Evolutionary conservation across 306 rosid genomes (phyloP).

Genomic region (Prunus campanulata): DNA sequence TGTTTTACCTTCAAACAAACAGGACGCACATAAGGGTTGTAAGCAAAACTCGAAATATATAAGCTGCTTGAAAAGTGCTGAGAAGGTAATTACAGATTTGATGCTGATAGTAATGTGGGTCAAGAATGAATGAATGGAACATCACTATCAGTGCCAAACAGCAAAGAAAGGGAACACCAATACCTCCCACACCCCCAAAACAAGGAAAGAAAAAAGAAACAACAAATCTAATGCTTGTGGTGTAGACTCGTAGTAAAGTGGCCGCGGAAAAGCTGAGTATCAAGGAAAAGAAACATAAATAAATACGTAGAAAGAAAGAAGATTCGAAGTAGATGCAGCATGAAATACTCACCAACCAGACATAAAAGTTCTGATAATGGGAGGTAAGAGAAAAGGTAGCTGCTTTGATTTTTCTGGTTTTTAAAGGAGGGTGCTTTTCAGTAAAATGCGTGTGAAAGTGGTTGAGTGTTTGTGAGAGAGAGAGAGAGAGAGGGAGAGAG

Average conservation of each 20-base stretch:
- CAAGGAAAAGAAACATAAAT: neutral
- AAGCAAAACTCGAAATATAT: conserved; percentile 18
- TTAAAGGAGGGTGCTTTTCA: conserved; percentile 13
- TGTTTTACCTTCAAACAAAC: conserved; percentile 17
- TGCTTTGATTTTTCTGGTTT: conserved; percentile 2
- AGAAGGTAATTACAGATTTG: conserved; percentile 19
- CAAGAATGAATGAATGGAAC: conserved; percentile 2
- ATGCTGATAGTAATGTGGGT: conserved; percentile 26
- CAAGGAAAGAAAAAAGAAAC: neutral
- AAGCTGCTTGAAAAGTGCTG: conserved; percentile 19
- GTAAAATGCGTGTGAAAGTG: conserved; percentile 3
- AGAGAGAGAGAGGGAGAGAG: conserved; percentile 1
- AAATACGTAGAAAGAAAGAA: conserved; percentile 13
- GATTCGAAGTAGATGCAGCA: conserved; percentile 33
- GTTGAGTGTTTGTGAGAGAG: neutral
- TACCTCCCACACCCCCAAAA: neutral
- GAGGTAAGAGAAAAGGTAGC: conserved; percentile 3
- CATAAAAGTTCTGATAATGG: conserved; percentile 5
- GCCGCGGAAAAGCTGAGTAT: neutral
- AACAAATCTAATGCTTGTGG: neutral
- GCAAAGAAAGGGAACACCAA: neutral
- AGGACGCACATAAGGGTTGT: conserved; percentile 11
- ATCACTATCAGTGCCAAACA: conserved; percentile 24
- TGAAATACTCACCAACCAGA: neutral
- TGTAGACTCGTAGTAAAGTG: neutral